These are phyloP conservation scores for Phytophthora pini DNA, from an alignment of 352 stramenopile species.

Conservation along the genomic window DNA sequence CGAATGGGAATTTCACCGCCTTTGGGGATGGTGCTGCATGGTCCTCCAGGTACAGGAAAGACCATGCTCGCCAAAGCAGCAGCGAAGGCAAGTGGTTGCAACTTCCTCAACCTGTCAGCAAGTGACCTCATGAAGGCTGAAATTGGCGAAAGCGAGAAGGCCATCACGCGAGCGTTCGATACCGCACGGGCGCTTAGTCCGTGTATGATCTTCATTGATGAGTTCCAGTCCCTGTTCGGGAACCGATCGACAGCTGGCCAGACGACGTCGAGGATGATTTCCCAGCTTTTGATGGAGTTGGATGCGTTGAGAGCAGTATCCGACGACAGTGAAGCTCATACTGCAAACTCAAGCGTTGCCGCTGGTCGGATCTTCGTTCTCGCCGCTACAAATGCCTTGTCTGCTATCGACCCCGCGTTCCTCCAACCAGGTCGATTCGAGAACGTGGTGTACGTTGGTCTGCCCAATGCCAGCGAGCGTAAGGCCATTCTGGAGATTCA, in stretches of 20 bases:
- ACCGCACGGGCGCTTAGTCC: slow-evolving; percentile 76
- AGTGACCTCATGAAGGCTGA: slow-evolving; percentile 85
- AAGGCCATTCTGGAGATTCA: slow-evolving; percentile 74
- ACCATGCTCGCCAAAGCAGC: slow-evolving; percentile 88
- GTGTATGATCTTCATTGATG: slow-evolving; percentile 90
- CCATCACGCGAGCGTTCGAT: slow-evolving; percentile 74
- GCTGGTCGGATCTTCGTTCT: slow-evolving; percentile 78
- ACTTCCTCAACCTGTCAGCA: slow-evolving; percentile 81
- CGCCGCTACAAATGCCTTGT: slow-evolving; percentile 78
- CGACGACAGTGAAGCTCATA: slow-evolving; percentile 46
- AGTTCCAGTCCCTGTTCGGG: slow-evolving; percentile 89
- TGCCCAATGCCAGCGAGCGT: slow-evolving; percentile 62
- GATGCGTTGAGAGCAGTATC: slow-evolving; percentile 68
- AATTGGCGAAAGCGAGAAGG: slow-evolving; percentile 88
- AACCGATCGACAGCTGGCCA: slow-evolving; percentile 76
- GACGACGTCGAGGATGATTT: slow-evolving; percentile 87
- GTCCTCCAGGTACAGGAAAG: slow-evolving; percentile 85
- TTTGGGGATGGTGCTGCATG: slow-evolving; percentile 78
- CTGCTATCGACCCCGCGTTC: slow-evolving; percentile 82
- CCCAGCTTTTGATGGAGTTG: slow-evolving; percentile 84
- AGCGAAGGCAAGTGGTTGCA: slow-evolving; percentile 79
- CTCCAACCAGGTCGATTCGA: slow-evolving; percentile 87
- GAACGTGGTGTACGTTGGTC: slow-evolving; percentile 79
- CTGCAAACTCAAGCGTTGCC: slow-evolving; percentile 12
- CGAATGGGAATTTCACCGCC: slow-evolving; percentile 85